Percentiles rank a stretch among this genome's conserved stretches.
phyloP scores from a whole-genome alignment of 2,329 filamentous ascomycete species.

The Ophiocordyceps camponoti-rufipedis region DNA sequence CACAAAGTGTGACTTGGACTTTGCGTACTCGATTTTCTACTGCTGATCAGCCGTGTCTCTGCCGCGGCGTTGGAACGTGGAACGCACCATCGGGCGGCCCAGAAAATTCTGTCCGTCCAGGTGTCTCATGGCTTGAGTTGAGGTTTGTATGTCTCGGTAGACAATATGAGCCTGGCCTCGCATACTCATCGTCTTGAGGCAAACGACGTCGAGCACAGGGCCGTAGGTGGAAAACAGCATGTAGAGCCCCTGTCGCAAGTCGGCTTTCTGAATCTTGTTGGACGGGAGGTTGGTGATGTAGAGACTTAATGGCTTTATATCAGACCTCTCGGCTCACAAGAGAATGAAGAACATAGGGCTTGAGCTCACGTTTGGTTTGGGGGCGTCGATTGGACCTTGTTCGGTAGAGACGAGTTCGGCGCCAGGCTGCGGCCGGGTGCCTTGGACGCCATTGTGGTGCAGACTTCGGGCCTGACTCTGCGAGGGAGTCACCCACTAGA shows the following conservation, averaged over 20 bases:
- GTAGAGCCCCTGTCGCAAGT: conserved; percentile 75
- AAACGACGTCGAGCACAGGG: conserved; percentile 78
- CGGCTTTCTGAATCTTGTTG: conserved; percentile 75
- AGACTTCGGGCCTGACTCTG: background rate
- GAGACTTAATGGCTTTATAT: conserved; percentile 34
- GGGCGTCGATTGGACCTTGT: conserved; percentile 35
- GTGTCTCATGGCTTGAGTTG: conserved; percentile 82
- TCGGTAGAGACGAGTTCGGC: conserved; percentile 23
- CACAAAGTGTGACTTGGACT: conserved; percentile 72
- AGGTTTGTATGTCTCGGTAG: conserved; percentile 76
- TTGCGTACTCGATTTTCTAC: conserved; percentile 82
- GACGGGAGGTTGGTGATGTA: conserved; percentile 77
- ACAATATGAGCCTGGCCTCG: conserved; percentile 89
- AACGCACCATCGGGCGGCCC: conserved; percentile 61
- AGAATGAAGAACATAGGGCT: conserved; percentile 1
- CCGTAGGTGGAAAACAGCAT: conserved; percentile 90
- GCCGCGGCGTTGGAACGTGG: background rate
- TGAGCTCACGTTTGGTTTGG: conserved; percentile 57
- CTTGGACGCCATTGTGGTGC: conserved; percentile 15
- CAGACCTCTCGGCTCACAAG: background rate
- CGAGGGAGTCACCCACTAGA: background rate
- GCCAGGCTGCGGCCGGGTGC: conserved; percentile 20
- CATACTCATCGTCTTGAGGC: conserved; percentile 80
- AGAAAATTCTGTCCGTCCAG: conserved; percentile 76
- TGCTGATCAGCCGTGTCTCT: background rate